A percentile compares a stretch with the other conserved stretches of the same genome.
Conservation (phyloP, 2,329 filamentous ascomycete genomes). For the Bipolaris zeicola region DNA sequence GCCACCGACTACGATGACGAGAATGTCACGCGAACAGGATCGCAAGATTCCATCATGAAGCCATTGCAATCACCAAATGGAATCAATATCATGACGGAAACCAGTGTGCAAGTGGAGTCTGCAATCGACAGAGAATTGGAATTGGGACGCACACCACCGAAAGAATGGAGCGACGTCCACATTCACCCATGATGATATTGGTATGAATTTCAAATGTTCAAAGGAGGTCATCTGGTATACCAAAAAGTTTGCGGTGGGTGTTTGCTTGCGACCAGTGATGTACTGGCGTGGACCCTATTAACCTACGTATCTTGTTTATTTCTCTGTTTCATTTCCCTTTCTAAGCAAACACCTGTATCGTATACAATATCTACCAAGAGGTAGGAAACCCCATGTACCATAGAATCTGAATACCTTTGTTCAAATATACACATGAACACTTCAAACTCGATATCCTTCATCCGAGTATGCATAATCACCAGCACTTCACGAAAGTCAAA, state of each 20-base stretch:
- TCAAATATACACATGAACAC: not conserved
- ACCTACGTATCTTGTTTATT: not conserved
- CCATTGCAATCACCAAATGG: conserved; percentile 14
- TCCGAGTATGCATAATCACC: not conserved
- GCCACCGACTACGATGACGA: conserved; percentile 26
- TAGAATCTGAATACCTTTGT: not conserved
- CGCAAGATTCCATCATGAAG: conserved; percentile 45
- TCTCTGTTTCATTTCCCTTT: not conserved
- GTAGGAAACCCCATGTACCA: not conserved
- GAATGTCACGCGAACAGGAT: conserved; percentile 37
- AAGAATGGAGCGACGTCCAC: conserved; percentile 16
- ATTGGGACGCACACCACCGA: conserved; percentile 3
- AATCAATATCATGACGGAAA: conserved; percentile 42
- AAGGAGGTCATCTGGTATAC: not conserved
- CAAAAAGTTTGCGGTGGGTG: not conserved
- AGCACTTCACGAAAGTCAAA: not conserved
- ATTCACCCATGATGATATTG: not conserved
- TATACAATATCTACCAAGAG: not conserved
- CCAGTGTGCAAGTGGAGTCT: conserved; percentile 43
- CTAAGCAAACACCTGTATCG: not conserved
- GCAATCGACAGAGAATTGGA: conserved; percentile 20
- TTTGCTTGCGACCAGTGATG: not conserved
- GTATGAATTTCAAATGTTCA: not conserved
- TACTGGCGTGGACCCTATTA: not conserved
- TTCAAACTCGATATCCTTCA: too few species aligned